A percentile compares a stretch with the other conserved stretches of the same genome.
These are phyloP conservation scores for Umbelopsis vinacea DNA, from an alignment of 192 early-diverging fungal genomes.

Conservation along the genomic window DNA sequence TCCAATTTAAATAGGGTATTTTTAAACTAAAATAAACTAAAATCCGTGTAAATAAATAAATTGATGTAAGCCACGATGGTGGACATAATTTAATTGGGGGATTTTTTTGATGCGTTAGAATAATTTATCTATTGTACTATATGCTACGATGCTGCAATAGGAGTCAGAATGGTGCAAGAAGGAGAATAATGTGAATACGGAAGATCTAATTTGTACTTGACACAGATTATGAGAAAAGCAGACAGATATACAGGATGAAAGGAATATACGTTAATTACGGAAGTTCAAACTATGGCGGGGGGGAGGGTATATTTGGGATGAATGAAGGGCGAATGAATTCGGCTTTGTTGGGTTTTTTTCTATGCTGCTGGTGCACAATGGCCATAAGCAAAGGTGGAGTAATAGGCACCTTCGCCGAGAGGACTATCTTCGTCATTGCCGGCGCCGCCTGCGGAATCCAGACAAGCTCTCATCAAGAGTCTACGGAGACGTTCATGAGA, in stretches of 20 bases:
- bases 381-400: constrained; percentile 30
- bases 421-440: neutral
- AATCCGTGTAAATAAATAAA: too few species aligned
- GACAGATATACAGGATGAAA: constrained; percentile 9
- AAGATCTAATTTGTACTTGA: constrained; percentile 11
- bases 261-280: neutral
- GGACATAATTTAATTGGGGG: neutral
- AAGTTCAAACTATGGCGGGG: neutral
- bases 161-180: neutral
- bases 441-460: constrained; percentile 26
- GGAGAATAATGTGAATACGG: neutral
- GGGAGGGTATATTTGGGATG: constrained; percentile 2
- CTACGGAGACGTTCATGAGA: constrained; percentile 37
- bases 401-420: constrained; percentile 19
- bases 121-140: constrained; percentile 7
- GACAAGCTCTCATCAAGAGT: constrained; percentile 35
- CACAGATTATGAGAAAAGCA: neutral
- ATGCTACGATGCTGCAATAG: constrained; percentile 1
- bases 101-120: neutral
- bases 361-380: constrained; percentile 44
- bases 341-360: too few species aligned
- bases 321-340: neutral
- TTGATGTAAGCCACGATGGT: too few species aligned
- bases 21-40: too few species aligned
- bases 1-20: neutral